These are phyloP conservation scores for Phytophthora ohioensis DNA, from an alignment of 352 stramenopile genomes.

Conservation along the genomic window DNA sequence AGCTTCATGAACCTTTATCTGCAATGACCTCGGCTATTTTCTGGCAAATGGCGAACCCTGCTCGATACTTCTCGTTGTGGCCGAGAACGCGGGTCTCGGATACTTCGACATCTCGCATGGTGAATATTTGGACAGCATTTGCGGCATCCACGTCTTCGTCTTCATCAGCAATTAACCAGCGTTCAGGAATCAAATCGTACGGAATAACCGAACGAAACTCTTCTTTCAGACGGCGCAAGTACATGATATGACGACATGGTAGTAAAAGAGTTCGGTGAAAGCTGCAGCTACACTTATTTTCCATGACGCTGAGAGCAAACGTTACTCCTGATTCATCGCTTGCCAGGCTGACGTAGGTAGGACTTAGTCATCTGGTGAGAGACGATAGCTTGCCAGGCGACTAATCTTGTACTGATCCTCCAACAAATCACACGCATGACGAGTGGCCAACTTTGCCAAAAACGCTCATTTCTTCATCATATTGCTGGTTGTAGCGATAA, in stretches of 20 bases:
- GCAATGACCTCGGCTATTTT: slow-evolving; percentile 13
- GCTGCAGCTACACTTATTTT: slow-evolving; percentile 10
- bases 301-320: not conserved
- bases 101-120: not conserved
- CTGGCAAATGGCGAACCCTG: slow-evolving; percentile 12
- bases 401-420: slow-evolving; percentile 9
- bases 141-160: not conserved
- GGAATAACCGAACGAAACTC: not conserved
- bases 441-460: slow-evolving; percentile 6
- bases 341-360: not conserved
- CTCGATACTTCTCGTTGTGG: slow-evolving; percentile 23
- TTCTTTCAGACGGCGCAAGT: not conserved
- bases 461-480: slow-evolving; percentile 6
- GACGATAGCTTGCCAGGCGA: not conserved
- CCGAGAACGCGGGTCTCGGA: not conserved
- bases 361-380: not conserved
- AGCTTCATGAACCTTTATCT: slow-evolving; percentile 7
- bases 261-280: slow-evolving; percentile 10
- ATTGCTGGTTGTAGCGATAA: slow-evolving; percentile 4
- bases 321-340: not conserved
- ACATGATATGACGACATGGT: slow-evolving; percentile 18
- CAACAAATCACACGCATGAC: slow-evolving; percentile 15
- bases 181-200: not conserved
- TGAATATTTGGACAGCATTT: not conserved
- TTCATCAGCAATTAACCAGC: slow-evolving; percentile 5